Percentiles rank a stretch among this genome's conserved stretches.
Conservation (phyloP, 345 rosid genomes). For the Corchorus olitorius region DNA sequence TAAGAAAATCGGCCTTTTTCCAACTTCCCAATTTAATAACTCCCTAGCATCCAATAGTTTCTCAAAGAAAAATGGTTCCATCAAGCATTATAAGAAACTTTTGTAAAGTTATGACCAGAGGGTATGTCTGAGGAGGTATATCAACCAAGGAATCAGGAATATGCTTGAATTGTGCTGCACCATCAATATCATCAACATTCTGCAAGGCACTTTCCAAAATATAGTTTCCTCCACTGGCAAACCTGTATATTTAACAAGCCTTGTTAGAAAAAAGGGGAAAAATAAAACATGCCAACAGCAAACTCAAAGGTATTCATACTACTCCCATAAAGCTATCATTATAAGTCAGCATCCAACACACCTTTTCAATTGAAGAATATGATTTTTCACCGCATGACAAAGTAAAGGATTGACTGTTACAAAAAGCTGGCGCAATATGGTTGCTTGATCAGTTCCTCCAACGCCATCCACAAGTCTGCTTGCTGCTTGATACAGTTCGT, state of each 20-base stretch:
- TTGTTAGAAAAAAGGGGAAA: background rate
- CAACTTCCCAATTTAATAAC: conserved; percentile 19
- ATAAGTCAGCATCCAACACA: conserved; percentile 7
- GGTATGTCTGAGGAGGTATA: conserved; percentile 36
- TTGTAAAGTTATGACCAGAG: conserved; percentile 53
- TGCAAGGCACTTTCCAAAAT: conserved; percentile 18
- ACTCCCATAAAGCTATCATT: background rate
- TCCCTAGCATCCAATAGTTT: conserved; percentile 42
- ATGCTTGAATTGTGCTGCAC: conserved; percentile 37
- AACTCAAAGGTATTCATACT: background rate
- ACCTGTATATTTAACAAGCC: conserved; percentile 36
- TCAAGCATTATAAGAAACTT: conserved; percentile 67
- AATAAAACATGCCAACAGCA: background rate
- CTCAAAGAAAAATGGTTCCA: too few relatives aligned
- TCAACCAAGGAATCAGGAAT: conserved; percentile 46
- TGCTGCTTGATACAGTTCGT: background rate
- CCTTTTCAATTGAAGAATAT: conserved; percentile 50
- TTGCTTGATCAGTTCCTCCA: conserved; percentile 1
- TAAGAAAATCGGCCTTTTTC: conserved; percentile 25
- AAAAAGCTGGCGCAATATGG: conserved; percentile 43
- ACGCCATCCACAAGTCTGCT: too few relatives aligned
- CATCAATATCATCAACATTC: conserved; percentile 38
- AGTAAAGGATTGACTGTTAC: conserved; percentile 51
- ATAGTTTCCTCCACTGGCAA: conserved; percentile 30
- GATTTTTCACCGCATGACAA: conserved; percentile 49